Evolutionary conservation across 2,329 filamentous ascomycete species (phyloP), one percentile per base, ranked within the genome.

Genomic region (Tolypocladium amazonense): DNA sequence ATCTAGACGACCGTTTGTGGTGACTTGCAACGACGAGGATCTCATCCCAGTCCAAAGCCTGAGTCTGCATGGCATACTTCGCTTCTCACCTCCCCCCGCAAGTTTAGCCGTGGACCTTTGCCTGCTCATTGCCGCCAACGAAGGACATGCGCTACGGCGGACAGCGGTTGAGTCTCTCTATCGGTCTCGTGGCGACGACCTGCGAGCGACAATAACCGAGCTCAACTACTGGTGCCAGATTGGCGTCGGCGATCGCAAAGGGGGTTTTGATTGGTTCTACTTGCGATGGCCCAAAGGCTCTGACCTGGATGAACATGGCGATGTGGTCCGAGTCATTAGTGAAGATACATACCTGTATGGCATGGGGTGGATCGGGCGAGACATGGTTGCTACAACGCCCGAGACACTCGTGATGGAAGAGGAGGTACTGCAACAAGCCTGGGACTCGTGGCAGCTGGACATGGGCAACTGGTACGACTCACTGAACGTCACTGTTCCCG

Each of bases 141-240:
- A 99, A 74, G 94, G 94, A 0, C 94, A 99, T 72, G 75, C 90
- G 1, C 76, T 99, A 15, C 75, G 80, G 45, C 82, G 90, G 47
- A 71, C 82, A 33, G 84, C 90, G 0, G 81, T 96, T 0, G 78
- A 81, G 57, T 77, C 82, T 8, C 79, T 99, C 2, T 96, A 92
- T 68, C 78, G 81, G 58, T 84, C 84, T 18, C 88, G 89, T 58
- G 72, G 80, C 2, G 75, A 81, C 35, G 94, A 99, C 70, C 76
- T 99, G 15, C 86, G 94, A 59, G 90, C 88, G 27, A 87, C 88
- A 2, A 84, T 99, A 56, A 86, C 82, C 59, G 92, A 97, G 62
- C 81, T 99, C 35, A 88, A 96, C 70, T 94, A 95, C 70, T 99
- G 93, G 93, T 99, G 95, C 71, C 94, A 99, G 71, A 92, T 97